Percentiles rank a stretch among this genome's conserved stretches.
phyloP scores from a whole-genome alignment of 2,329 filamentous ascomycete species.

The Ophiostoma fasciatum region DNA sequence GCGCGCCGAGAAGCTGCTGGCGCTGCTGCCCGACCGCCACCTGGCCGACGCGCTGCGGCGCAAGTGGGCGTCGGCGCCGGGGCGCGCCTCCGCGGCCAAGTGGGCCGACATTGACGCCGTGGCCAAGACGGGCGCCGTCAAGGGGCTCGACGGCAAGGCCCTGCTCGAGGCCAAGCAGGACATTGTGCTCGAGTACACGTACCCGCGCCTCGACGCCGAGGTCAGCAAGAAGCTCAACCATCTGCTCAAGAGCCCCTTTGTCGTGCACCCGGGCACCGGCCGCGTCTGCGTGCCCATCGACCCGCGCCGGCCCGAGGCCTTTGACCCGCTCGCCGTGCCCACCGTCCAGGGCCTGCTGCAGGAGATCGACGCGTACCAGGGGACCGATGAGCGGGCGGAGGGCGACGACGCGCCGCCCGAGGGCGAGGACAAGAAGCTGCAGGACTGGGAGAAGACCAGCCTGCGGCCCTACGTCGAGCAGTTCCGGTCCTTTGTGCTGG shows the following conservation, averaged over 20 bases:
- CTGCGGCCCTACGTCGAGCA: constrained; percentile 84
- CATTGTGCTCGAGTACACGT: constrained; percentile 93
- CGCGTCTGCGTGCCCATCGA: constrained; percentile 94
- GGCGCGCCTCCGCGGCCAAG: constrained; percentile 62
- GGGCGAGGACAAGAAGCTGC: constrained; percentile 25
- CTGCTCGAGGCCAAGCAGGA: constrained; percentile 88
- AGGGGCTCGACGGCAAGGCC: constrained; percentile 54
- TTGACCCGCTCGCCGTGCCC: constrained; percentile 79
- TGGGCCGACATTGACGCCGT: constrained; percentile 89
- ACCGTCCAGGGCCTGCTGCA: constrained; percentile 68
- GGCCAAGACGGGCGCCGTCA: constrained; percentile 61
- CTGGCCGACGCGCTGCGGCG: constrained; percentile 67
- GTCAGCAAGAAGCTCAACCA: constrained; percentile 98
- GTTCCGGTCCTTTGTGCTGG: constrained; percentile 69
- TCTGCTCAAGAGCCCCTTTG: constrained; percentile 92
- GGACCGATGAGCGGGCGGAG: constrained; percentile 19
- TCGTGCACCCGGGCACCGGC: constrained; percentile 88
- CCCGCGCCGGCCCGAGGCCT: constrained; percentile 54
- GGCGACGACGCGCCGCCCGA: constrained; percentile 6
- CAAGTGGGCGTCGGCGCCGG: constrained; percentile 81
- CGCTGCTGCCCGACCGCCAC: constrained; percentile 66
- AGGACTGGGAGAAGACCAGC: constrained; percentile 96
- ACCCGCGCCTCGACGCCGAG: constrained; percentile 89
- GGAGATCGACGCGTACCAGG: constrained; percentile 75
- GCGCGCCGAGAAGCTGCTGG: constrained; percentile 61